A percentile compares a stretch with the other conserved stretches of the same genome.
Evolutionary conservation across 345 rosid species (phyloP).

Genomic region (Citrus australasica): DNA sequence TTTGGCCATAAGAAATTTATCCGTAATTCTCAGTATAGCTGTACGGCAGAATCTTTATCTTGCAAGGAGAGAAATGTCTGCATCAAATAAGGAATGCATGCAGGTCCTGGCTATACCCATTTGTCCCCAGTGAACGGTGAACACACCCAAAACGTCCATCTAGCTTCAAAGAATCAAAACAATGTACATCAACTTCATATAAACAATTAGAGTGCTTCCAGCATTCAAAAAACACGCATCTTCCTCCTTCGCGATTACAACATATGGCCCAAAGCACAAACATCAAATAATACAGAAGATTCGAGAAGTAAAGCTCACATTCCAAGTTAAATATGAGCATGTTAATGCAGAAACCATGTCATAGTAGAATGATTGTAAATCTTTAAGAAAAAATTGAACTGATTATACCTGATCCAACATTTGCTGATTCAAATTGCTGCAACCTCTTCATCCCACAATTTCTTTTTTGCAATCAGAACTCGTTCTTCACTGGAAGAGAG

Average conservation of each 20-base stretch:
- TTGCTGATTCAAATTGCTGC: slow-evolving; percentile 13
- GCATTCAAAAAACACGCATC: neutral
- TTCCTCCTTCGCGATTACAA: neutral
- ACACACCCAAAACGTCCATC: neutral
- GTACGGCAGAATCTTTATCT: neutral
- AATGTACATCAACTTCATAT: neutral
- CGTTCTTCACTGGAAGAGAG: slow-evolving; percentile 62
- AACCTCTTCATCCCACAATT: slow-evolving; percentile 41
- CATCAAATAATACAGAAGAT: neutral
- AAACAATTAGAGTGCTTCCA: neutral
- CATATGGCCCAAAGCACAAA: neutral
- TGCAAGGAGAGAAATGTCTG: neutral
- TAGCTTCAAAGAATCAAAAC: neutral
- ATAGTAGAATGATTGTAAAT: neutral
- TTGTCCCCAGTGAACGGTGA: neutral
- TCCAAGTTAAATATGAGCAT: neutral
- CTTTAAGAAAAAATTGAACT: neutral
- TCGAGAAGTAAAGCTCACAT: neutral
- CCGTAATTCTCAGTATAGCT: neutral
- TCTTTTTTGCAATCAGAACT: slow-evolving; percentile 78
- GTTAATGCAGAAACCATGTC: neutral
- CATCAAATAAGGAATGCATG: neutral
- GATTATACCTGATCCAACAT: slow-evolving; percentile 4
- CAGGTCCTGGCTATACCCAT: neutral
- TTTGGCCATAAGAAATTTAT: neutral